A percentile compares a stretch with the other conserved stretches of the same genome.
phyloP scores from a whole-genome alignment of 2,329 filamentous ascomycete genomes.

The Apiospora saccharicola region DNA sequence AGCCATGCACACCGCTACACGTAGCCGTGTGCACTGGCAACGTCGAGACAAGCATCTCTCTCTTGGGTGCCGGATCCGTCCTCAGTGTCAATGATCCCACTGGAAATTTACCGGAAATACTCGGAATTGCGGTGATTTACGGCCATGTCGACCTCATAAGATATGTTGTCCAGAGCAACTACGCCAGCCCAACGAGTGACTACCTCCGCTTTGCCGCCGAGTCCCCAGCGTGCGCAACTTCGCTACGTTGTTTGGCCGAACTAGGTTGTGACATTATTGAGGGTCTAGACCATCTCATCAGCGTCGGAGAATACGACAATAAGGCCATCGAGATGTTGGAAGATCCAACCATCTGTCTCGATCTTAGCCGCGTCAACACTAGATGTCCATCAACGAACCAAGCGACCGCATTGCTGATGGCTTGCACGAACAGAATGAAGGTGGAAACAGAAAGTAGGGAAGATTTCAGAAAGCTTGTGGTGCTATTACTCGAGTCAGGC shows the following conservation, averaged over 20 bases:
- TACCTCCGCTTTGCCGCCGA: background rate
- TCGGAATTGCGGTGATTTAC: background rate
- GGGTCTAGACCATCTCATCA: background rate
- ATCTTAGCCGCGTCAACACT: too few relatives aligned
- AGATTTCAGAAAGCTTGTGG: background rate
- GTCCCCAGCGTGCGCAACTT: background rate
- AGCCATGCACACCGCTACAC: background rate
- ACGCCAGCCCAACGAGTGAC: background rate
- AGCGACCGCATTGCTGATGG: background rate
- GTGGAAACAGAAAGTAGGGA: background rate
- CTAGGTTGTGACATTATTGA: background rate
- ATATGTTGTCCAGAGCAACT: background rate
- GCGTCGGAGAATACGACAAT: accelerated
- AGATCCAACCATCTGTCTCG: background rate
- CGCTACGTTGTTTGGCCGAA: background rate
- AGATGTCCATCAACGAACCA: background rate
- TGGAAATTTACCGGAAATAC: background rate
- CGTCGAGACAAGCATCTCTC: background rate
- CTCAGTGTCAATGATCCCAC: background rate
- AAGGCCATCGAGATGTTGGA: accelerated
- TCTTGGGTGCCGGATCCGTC: background rate
- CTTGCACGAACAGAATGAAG: background rate
- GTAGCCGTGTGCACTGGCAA: background rate
- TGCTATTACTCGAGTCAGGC: background rate
- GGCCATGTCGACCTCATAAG: background rate